Base-by-base conservation (phyloP, 805 yeast genomes). In the Yarrowia phangngaensis region DNA sequence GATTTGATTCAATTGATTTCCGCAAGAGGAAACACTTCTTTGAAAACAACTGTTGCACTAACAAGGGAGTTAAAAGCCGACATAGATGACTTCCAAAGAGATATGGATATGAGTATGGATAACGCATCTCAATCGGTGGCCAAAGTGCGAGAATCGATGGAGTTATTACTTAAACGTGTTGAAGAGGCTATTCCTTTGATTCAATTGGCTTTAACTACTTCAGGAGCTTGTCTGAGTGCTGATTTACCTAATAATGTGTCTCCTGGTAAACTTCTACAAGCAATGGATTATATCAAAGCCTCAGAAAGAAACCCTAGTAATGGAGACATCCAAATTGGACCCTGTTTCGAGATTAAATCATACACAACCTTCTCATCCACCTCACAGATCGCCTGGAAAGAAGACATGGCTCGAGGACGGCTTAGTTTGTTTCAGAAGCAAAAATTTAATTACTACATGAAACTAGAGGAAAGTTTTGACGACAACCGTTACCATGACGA, bases 401-500 rank as follows among this genome's bases (percentile, higher is more conserved):
- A 84, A 55, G 80, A 79, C 40, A 75, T 70, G 63, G 80, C 86
- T 13, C 71, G 77, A 50, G 75, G 82, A 24, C 58, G 61, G 48
- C 74, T 78, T 0, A 64, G 63, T 26, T 56, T 83, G 3, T 56
- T 58, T 48, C 59, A 75, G 19, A 48, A 60, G 2, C 52, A 22
- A 16, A 31, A 19, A 12, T 80, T 63, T 57, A 46, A 58, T 8
- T 82, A 80, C 59, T 62, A 58, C 4, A 51, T 84, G 13, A 62
- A 59, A 8, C 67, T 84, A 2, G 58, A 58, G 4, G 89, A 84
- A 56, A 74, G 72, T 56, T 78, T 81, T 40, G 70, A 82, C 55
- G 94, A 84, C 63, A 84, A 75, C 0, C 64, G 90, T 49, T 84
- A 81, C 58, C 94, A 84, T 58, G 84, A 83, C 11, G 71, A 67